Conservation (phyloP, 2,329 filamentous ascomycete species). For the Coniochaeta ligniaria region DNA sequence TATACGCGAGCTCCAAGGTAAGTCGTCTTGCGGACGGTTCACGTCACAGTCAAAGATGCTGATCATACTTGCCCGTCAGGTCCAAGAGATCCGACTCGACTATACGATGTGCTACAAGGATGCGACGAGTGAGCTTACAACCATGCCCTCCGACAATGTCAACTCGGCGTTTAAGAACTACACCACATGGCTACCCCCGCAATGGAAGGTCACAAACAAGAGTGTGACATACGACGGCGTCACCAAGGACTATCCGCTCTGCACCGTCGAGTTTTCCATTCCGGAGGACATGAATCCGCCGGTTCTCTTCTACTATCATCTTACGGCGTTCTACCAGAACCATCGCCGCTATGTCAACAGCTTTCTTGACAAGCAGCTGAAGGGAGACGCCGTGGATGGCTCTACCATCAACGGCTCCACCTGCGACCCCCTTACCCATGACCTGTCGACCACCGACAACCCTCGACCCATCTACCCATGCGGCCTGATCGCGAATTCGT, state of each 20-base stretch:
- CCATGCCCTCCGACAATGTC: constrained; percentile 52
- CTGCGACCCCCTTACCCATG: constrained; percentile 65
- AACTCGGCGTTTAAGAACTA: constrained; percentile 55
- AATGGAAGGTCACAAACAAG: constrained; percentile 35
- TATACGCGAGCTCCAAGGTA: constrained; percentile 62
- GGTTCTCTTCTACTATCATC: constrained; percentile 87
- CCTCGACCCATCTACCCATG: constrained; percentile 87
- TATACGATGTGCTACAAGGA: constrained; percentile 70
- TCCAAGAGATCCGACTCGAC: constrained; percentile 85
- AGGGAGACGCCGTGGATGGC: constrained; percentile 57
- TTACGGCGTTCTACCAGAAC: constrained; percentile 99
- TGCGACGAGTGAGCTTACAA: constrained; percentile 39
- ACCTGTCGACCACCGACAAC: constrained; percentile 39
- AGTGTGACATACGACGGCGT: constrained; percentile 33
- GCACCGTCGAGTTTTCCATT: constrained; percentile 71
- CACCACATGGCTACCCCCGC: constrained; percentile 20
- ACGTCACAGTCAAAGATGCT: neutral
- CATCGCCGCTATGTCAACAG: constrained; percentile 94
- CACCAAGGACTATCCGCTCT: constrained; percentile 39
- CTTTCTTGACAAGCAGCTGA: constrained; percentile 73
- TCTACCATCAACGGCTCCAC: constrained; percentile 57
- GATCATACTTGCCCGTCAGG: constrained; percentile 38
- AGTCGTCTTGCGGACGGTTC: neutral
- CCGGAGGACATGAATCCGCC: constrained; percentile 74
- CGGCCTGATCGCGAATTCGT: constrained; percentile 89